phyloP scores from a whole-genome alignment of 805 yeast genomes.

The Saturnispora serradocipensis region DNA sequence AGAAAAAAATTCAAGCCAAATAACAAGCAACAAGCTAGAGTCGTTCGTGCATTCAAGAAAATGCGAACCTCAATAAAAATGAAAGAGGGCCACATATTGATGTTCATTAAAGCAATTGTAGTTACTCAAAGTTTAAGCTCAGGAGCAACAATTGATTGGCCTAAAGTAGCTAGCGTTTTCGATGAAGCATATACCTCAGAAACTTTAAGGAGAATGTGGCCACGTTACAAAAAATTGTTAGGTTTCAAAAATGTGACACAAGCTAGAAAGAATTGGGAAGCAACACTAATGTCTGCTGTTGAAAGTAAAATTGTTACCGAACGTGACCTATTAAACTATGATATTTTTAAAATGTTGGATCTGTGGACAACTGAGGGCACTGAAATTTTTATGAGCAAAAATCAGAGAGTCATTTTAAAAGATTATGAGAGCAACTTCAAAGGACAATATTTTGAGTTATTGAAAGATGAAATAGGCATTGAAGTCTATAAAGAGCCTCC shows the following conservation, averaged over 20 bases:
- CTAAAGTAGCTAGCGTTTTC: slow-evolving; percentile 42
- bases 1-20: slow-evolving; percentile 20
- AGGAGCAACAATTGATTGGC: slow-evolving; percentile 57
- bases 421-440: slow-evolving; percentile 39
- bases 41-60: slow-evolving; percentile 15
- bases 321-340: slow-evolving; percentile 41
- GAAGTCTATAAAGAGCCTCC: slow-evolving; percentile 41
- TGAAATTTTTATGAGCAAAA: slow-evolving; percentile 25
- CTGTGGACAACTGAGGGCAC: slow-evolving; percentile 52
- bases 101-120: slow-evolving; percentile 54
- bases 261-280: slow-evolving; percentile 54
- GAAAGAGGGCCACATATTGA: slow-evolving; percentile 37
- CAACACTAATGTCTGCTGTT: slow-evolving; percentile 49
- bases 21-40: slow-evolving; percentile 11
- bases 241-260: slow-evolving; percentile 52
- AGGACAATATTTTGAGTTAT: slow-evolving; percentile 35
- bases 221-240: slow-evolving; percentile 45
- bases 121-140: slow-evolving; percentile 52
- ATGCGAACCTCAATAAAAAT: slow-evolving; percentile 20
- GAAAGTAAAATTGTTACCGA: slow-evolving; percentile 42
- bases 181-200: slow-evolving; percentile 32
- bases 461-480: slow-evolving; percentile 19
- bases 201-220: slow-evolving; percentile 59
- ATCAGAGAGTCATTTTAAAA: slow-evolving; percentile 24
- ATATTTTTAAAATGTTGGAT: slow-evolving; percentile 43